A percentile compares a stretch with the other conserved stretches of the same genome.
Conservation (phyloP, 2,329 filamentous ascomycete genomes). For the Sclerotinia borealis region DNA sequence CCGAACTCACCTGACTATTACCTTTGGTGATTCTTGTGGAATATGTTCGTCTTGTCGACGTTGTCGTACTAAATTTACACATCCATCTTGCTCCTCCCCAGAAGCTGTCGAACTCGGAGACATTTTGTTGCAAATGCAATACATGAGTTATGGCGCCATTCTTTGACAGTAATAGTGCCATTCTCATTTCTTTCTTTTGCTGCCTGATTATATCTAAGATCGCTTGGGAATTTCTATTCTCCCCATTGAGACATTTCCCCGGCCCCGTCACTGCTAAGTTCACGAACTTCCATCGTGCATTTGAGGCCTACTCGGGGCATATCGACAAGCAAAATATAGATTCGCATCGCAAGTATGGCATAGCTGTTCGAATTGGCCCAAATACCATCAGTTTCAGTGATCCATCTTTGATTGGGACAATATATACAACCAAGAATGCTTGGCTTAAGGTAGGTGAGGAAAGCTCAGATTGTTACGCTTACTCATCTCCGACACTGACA, state of each 20-base stretch:
- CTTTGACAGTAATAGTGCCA: background rate
- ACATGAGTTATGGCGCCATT: background rate
- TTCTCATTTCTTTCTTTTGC: background rate
- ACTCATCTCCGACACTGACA: background rate
- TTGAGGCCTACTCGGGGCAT: background rate
- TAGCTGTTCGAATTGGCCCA: background rate
- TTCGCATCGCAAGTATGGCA: constrained; percentile 1
- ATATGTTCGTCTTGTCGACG: too few relatives aligned
- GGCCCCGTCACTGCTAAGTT: background rate
- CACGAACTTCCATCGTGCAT: background rate
- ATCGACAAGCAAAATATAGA: background rate
- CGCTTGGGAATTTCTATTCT: background rate
- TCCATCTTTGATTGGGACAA: constrained; percentile 32
- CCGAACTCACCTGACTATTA: too few relatives aligned
- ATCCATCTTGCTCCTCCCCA: background rate
- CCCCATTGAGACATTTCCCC: background rate
- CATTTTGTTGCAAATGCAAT: too few relatives aligned
- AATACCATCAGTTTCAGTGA: constrained; percentile 35
- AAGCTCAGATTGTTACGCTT: background rate
- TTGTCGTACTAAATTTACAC: too few relatives aligned
- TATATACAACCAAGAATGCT: constrained; percentile 39
- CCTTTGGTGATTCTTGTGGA: too few relatives aligned
- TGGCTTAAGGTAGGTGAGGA: background rate
- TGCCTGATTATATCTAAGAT: background rate
- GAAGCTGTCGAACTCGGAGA: background rate